These are phyloP conservation scores for Mortierella sp. DNA, from an alignment of 371 early-diverging fungal genomes.

Conservation along the genomic window DNA sequence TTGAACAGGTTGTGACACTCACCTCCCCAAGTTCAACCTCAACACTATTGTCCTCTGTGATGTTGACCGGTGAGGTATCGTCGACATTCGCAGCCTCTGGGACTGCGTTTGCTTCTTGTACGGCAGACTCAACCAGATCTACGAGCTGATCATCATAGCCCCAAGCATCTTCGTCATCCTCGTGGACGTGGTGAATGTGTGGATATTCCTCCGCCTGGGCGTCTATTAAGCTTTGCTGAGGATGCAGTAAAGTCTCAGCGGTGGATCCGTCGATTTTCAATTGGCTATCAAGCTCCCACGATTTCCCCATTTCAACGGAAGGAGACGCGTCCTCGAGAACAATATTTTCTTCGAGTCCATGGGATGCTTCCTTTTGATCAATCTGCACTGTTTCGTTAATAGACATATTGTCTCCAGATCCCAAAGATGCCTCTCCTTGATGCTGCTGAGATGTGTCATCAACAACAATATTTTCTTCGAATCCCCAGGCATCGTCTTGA, in stretches of 20 bases:
- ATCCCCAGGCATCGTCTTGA: slow-evolving; percentile 10
- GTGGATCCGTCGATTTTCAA: neutral
- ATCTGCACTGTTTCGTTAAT: neutral
- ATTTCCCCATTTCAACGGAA: neutral
- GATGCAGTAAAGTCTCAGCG: neutral
- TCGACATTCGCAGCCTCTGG: neutral
- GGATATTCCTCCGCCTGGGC: neutral
- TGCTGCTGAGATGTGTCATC: neutral
- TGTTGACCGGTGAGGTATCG: neutral
- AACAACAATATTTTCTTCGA: slow-evolving; percentile 11
- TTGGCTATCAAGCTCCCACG: slow-evolving; percentile 12
- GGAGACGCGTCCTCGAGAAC: neutral
- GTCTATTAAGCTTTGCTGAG: neutral
- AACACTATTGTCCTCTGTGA: neutral
- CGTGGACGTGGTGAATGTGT: slow-evolving; percentile 26
- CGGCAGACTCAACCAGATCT: slow-evolving; percentile 25
- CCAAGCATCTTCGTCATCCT: slow-evolving; percentile 38
- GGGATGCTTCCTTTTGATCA: neutral
- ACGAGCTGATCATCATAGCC: slow-evolving; percentile 34
- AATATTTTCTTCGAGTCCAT: slow-evolving; percentile 13
- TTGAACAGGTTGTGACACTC: neutral
- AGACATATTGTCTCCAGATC: slow-evolving; percentile 11
- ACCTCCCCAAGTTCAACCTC: slow-evolving; percentile 7
- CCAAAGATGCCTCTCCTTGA: slow-evolving; percentile 17
- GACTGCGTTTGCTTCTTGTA: neutral